Evolutionary conservation across 108 stramenopile species (phyloP), one percentile per base, ranked within the genome.

Genomic region (Chaetoceros muelleri): DNA sequence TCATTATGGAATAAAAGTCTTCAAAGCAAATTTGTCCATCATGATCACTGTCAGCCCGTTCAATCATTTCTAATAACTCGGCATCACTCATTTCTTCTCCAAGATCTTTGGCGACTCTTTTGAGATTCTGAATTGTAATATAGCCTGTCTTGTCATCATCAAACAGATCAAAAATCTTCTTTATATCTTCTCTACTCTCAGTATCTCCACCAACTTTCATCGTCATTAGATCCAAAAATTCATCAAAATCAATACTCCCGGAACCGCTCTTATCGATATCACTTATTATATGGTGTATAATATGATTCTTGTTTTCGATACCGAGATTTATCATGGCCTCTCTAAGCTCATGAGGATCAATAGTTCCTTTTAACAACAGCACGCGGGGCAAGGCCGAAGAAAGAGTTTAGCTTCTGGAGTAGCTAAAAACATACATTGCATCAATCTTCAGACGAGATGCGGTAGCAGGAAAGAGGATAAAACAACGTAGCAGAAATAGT

Each of bases 11-110:
- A 63, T 73, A 87, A 60, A 93, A 90, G 26, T 93, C 88, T n/a
- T 86, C 81, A 2, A 77, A 54, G 48, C 50, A 69, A 54, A 95
- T 84, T 66, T 88, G 87, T 16, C 93, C 88, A 63, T 94, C 93
- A 2, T 80, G 69, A 64, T 92, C 90, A 8, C 74, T 62, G 72
- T 90, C 90, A 22, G 93, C 93, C 48, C 93, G 71, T 54, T 93
- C 90, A 58, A 95, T 95, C 93, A 95, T 95, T 66, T 93, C 93
- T 55, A 87, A 61, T 62, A 95, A 66, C 65, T 99, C 99, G 28
- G 96, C 95, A 52, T 94, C 84, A 57, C 73, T 67, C 96, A 99
- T 98, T 25, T 81, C 86, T 81, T 99, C 99, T 5, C 99, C 99
- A 47, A 99, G 70, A 68, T 98, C 96, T 40, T 84, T 76, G 2